Conservation (phyloP, 306 rosid species). For the Glycyrrhiza uralensis region DNA sequence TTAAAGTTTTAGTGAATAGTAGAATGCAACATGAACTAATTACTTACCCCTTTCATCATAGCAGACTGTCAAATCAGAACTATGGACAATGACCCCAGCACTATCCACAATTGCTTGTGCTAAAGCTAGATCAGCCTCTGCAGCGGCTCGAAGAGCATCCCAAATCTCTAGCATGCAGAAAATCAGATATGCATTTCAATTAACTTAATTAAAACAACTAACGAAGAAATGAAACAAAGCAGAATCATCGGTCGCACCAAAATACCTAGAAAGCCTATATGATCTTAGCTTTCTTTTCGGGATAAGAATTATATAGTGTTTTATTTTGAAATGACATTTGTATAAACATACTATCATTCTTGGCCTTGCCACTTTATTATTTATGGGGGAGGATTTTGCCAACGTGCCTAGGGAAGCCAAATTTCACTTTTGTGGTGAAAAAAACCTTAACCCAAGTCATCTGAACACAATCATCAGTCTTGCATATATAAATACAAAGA, state of each 20-base stretch:
- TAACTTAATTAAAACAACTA: slow-evolving; percentile 3
- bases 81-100: slow-evolving; percentile 94
- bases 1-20: not conserved
- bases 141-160: slow-evolving; percentile 99
- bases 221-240: not conserved
- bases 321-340: not conserved
- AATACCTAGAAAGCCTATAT: not conserved
- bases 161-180: slow-evolving; percentile 72
- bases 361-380: not conserved
- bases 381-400: not conserved
- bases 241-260: not conserved
- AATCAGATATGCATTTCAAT: slow-evolving; percentile 28
- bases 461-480: slow-evolving; percentile 14
- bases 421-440: not conserved
- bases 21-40: slow-evolving; percentile 17
- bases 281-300: not conserved
- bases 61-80: slow-evolving; percentile 89
- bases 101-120: slow-evolving; percentile 95
- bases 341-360: not conserved
- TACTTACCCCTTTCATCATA: slow-evolving; percentile 97
- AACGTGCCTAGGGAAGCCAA: not conserved
- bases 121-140: slow-evolving; percentile 82
- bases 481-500: slow-evolving; percentile 4
- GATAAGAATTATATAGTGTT: not conserved
- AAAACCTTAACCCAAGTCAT: not conserved